phyloP scores from a whole-genome alignment of 1,284 basidiomycete genomes.

The Sporisorium sorghi region DNA sequence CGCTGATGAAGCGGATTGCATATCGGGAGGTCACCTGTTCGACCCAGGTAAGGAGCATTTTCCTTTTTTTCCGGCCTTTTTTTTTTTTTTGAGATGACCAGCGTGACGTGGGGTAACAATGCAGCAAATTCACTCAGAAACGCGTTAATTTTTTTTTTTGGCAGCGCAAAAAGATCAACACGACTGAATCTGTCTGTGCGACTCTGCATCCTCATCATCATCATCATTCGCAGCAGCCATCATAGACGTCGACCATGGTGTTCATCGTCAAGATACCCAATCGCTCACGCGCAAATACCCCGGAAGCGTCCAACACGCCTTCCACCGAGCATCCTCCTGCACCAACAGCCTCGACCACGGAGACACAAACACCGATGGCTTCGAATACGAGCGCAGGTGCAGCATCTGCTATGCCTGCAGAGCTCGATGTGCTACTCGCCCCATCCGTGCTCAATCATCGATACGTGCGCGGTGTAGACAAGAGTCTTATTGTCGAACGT shows the following conservation, averaged over 20 bases:
- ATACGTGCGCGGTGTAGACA: slow-evolving; percentile 65
- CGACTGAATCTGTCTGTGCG: not conserved
- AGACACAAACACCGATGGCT: not conserved
- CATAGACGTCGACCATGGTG: slow-evolving; percentile 45
- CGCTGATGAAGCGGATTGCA: too few relatives aligned
- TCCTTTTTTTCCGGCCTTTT: slow-evolving; percentile 19
- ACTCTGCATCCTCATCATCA: not conserved
- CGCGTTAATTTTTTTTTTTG: slow-evolving; percentile 6
- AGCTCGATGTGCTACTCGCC: slow-evolving; percentile 61
- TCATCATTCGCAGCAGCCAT: not conserved
- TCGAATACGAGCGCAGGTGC: not conserved
- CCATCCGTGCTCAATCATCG: slow-evolving; percentile 63
- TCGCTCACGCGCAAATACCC: slow-evolving; percentile 45
- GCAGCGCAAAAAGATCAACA: slow-evolving; percentile 10
- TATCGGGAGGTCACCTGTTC: slow-evolving; percentile 36
- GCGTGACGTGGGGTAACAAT: too few relatives aligned
- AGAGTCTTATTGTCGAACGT: slow-evolving; percentile 65
- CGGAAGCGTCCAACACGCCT: slow-evolving; percentile 33
- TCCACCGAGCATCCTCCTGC: slow-evolving; percentile 5
- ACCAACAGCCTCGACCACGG: not conserved
- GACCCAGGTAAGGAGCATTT: slow-evolving; percentile 54
- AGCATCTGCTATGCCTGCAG: not conserved
- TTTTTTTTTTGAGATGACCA: not conserved
- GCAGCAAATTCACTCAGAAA: not conserved
- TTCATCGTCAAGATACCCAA: slow-evolving; percentile 64